Percentiles rank a stretch among this genome's conserved stretches.
Conservation (phyloP, 2,329 filamentous ascomycete genomes). For the Biscogniauxia mediterranea region DNA sequence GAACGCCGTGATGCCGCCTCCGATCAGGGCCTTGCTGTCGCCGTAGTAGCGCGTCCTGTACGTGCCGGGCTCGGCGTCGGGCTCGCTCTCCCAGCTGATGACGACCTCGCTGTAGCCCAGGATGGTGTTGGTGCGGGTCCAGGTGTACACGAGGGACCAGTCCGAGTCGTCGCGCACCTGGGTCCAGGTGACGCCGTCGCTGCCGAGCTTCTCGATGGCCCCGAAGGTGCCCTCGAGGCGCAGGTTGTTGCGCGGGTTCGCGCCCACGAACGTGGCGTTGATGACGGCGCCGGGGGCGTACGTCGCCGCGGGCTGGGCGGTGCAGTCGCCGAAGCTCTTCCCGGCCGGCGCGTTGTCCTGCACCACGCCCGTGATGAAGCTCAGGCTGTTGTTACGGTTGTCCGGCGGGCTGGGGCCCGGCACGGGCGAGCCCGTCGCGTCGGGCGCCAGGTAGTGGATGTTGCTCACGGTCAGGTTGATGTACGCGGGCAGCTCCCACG, state of each 20-base stretch:
- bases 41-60: conserved; percentile 85
- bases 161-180: conserved; percentile 71
- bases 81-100: conserved; percentile 76
- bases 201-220: conserved; percentile 64
- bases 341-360: conserved; percentile 66
- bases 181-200: conserved; percentile 53
- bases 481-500: conserved; percentile 78
- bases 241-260: conserved; percentile 88
- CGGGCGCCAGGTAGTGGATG: conserved; percentile 62
- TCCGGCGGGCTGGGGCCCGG: conserved; percentile 70
- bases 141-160: conserved; percentile 80
- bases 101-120: conserved; percentile 75
- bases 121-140: conserved; percentile 69
- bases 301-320: conserved; percentile 48
- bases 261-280: conserved; percentile 72
- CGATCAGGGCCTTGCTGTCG: conserved; percentile 67
- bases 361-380: conserved; percentile 78
- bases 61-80: conserved; percentile 57
- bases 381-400: conserved; percentile 71
- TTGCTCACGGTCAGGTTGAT: conserved; percentile 79
- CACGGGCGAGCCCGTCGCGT: conserved; percentile 41
- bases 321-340: conserved; percentile 68
- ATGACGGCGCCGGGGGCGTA: conserved; percentile 63
- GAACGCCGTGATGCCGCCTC: conserved; percentile 63
- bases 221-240: conserved; percentile 75